A percentile compares a stretch with the other conserved stretches of the same genome.
Conservation (phyloP, 306 rosid species). For the Malus asiatica region DNA sequence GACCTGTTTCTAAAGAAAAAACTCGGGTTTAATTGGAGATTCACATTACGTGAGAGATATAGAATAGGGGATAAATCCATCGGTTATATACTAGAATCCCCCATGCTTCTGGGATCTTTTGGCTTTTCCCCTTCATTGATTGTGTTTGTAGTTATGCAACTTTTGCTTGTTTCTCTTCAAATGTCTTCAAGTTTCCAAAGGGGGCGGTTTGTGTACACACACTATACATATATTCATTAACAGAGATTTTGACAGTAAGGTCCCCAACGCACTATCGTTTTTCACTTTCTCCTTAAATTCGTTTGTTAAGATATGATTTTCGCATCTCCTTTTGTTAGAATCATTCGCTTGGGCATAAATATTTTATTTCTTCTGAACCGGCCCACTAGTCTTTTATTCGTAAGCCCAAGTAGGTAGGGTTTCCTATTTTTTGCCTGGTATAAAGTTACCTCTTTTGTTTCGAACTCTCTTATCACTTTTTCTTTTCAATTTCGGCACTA, state of each 20-base stretch:
- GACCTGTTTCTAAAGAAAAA: not conserved
- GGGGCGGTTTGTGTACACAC: conserved; percentile 6
- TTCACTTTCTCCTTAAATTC: not conserved
- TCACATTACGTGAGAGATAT: no score
- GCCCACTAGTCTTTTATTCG: no score
- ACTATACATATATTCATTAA: not conserved
- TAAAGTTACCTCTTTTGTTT: no score
- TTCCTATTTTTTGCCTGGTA: no score
- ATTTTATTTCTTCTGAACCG: no score
- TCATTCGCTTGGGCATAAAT: no score
- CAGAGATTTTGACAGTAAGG: not conserved
- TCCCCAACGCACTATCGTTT: not conserved
- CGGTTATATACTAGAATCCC: not conserved
- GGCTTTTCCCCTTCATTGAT: conserved; percentile 10
- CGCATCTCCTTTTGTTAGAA: no score
- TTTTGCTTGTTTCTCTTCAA: not conserved
- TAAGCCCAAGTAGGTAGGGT: no score
- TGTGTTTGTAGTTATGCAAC: conserved; percentile 8
- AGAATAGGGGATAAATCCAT: not conserved
- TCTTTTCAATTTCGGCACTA: no score
- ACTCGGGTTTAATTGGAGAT: not conserved
- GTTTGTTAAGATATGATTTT: not conserved
- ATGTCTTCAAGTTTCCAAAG: not conserved
- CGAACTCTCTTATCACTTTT: no score
- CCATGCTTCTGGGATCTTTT: not conserved